phyloP scores from a whole-genome alignment of 805 yeast genomes.

The Kodamaea laetipori region DNA sequence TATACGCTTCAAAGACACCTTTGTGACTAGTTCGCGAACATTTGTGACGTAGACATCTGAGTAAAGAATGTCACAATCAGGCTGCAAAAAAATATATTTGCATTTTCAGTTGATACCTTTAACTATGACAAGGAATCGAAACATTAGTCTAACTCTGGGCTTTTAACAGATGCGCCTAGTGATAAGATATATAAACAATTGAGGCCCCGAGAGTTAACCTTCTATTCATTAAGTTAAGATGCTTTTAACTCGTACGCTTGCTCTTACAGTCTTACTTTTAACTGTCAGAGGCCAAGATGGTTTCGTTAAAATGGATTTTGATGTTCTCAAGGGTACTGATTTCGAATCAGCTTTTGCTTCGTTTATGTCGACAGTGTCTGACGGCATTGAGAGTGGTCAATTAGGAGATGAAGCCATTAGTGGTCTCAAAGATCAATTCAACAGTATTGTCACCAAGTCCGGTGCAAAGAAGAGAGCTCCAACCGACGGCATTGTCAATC shows the following conservation, averaged over 20 bases:
- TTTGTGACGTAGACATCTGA: no score
- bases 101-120: no score
- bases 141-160: background rate
- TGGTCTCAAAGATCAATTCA: no score
- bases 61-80: no score
- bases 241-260: constrained; percentile 13
- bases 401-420: background rate
- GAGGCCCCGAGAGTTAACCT: background rate
- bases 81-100: no score
- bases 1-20: no score
- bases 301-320: constrained; percentile 26
- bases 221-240: background rate
- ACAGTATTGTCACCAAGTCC: background rate
- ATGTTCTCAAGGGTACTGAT: constrained; percentile 25
- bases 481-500: constrained; percentile 2
- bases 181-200: background rate
- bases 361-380: constrained; percentile 14
- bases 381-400: background rate
- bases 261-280: constrained; percentile 12
- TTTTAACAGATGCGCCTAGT: background rate
- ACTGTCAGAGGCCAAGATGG: constrained; percentile 20
- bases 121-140: no score
- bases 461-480: background rate
- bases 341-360: constrained; percentile 21
- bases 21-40: no score